Percentiles rank a stretch among this genome's conserved stretches.
phyloP scores from a whole-genome alignment of 2,329 filamentous ascomycete species.

The Cytospora leucostoma region DNA sequence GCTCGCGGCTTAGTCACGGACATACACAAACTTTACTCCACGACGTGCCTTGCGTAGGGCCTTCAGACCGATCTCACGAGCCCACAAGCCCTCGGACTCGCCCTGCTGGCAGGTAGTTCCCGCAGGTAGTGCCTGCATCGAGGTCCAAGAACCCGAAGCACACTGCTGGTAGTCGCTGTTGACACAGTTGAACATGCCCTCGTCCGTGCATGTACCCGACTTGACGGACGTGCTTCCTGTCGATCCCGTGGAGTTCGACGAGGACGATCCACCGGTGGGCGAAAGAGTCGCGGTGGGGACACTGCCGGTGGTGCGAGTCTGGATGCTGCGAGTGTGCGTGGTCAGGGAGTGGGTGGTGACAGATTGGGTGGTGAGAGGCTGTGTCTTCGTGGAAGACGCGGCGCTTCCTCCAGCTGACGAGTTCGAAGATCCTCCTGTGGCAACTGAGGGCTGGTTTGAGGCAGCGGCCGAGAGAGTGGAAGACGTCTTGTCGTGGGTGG shows the following conservation, averaged over 20 bases:
- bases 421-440: neutral
- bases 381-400: neutral
- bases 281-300: slow-evolving; percentile 17
- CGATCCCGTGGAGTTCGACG: slow-evolving; percentile 11
- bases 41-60: slow-evolving; percentile 16
- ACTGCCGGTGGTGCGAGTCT: too few species aligned
- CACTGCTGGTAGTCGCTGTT: slow-evolving; percentile 40
- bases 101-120: slow-evolving; percentile 36
- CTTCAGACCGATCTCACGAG: neutral
- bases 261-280: slow-evolving; percentile 12
- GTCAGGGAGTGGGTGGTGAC: neutral
- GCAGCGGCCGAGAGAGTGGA: neutral
- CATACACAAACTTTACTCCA: neutral
- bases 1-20: too few species aligned
- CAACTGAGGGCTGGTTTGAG: too few species aligned
- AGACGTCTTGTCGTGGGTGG: neutral
- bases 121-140: slow-evolving; percentile 34
- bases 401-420: neutral
- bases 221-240: slow-evolving; percentile 28
- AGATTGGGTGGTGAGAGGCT: neutral
- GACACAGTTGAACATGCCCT: slow-evolving; percentile 41
- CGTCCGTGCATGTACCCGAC: slow-evolving; percentile 36
- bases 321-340: neutral
- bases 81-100: slow-evolving; percentile 22
- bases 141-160: slow-evolving; percentile 37